A percentile compares a stretch with the other conserved stretches of the same genome.
Conservation (phyloP, 148 eudicot species). For the Rheum nobile region DNA sequence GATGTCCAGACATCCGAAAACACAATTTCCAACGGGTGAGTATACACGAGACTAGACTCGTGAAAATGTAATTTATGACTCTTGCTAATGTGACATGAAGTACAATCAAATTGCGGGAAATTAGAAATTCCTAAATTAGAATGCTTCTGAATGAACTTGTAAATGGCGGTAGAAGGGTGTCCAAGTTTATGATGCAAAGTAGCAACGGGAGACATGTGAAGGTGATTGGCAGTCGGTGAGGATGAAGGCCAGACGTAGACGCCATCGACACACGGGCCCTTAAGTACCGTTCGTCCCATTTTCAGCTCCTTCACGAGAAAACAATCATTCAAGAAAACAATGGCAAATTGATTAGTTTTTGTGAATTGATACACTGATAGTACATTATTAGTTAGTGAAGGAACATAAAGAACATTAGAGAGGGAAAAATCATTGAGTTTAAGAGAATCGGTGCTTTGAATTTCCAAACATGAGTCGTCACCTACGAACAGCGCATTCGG, state of each 20-base stretch:
- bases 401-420: background rate
- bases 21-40: too few relatives aligned
- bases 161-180: background rate
- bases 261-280: background rate
- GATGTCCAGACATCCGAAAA: too few relatives aligned
- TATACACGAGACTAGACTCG: too few relatives aligned
- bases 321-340: background rate
- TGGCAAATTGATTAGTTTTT: background rate
- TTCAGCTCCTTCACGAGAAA: background rate
- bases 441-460: background rate
- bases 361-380: background rate
- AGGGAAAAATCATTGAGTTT: too few relatives aligned
- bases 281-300: background rate
- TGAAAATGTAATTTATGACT: too few relatives aligned
- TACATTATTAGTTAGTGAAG: background rate
- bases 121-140: too few relatives aligned
- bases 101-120: too few relatives aligned
- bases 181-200: conserved; percentile 6
- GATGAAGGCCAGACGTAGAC: background rate
- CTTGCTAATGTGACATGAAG: too few relatives aligned
- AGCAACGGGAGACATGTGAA: background rate
- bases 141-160: background rate
- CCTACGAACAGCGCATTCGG: conserved; percentile 12
- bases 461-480: background rate
- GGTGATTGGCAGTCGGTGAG: background rate